phyloP scores from a whole-genome alignment of 257 asterid species.

The Capsicum pubescens region DNA sequence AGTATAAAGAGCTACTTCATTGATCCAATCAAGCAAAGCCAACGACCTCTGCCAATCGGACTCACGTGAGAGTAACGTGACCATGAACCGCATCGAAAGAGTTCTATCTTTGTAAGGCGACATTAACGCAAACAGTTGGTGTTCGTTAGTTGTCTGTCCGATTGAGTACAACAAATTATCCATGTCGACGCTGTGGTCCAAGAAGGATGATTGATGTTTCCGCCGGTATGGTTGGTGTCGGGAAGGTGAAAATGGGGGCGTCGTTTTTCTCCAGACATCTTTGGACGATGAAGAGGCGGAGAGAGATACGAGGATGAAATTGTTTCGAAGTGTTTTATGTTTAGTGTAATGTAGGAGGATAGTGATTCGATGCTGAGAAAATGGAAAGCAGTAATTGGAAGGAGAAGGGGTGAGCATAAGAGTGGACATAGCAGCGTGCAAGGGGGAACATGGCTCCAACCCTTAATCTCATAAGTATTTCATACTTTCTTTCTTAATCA shows the following conservation, averaged over 20 bases:
- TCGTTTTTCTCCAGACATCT: conserved; percentile 57
- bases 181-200: conserved; percentile 80
- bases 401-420: not conserved
- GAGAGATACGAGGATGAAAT: conserved; percentile 44
- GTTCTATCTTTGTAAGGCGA: conserved; percentile 65
- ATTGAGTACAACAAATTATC: conserved; percentile 65
- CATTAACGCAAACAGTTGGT: conserved; percentile 68
- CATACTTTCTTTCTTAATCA: not conserved
- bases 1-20: conserved; percentile 68
- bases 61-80: conserved; percentile 78
- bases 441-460: conserved; percentile 14
- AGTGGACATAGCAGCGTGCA: conserved; percentile 4
- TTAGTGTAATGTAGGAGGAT: conserved; percentile 38
- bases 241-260: conserved; percentile 24
- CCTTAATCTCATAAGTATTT: not conserved
- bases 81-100: conserved; percentile 81
- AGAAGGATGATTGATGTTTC: conserved; percentile 34
- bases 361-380: conserved; percentile 31
- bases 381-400: conserved; percentile 31
- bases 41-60: conserved; percentile 85
- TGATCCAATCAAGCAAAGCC: conserved; percentile 93
- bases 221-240: conserved; percentile 44
- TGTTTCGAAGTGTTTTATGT: conserved; percentile 33
- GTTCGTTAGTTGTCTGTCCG: conserved; percentile 67
- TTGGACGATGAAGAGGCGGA: conserved; percentile 41